Evolutionary conservation across 2,329 filamentous ascomycete genomes (phyloP).

Genomic region (Cercospora sp.): DNA sequence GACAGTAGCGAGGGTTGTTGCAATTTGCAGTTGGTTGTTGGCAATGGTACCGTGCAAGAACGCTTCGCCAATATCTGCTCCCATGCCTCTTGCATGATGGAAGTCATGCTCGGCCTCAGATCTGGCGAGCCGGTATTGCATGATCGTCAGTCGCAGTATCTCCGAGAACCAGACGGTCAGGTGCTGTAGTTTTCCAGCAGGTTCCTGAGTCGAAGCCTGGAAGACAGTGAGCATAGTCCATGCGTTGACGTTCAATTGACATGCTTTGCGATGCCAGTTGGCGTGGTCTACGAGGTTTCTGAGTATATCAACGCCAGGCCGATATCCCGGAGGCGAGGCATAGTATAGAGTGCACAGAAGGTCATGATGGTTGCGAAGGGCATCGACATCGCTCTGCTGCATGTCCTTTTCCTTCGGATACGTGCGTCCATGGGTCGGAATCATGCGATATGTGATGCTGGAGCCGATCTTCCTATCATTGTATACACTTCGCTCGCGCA

Average conservation of each 20-base stretch:
- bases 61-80: slow-evolving; percentile 44
- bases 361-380: slow-evolving; percentile 63
- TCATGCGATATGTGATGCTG: slow-evolving; percentile 55
- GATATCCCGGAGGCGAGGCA: slow-evolving; percentile 53
- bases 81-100: slow-evolving; percentile 40
- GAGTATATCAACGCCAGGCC: slow-evolving; percentile 55
- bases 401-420: slow-evolving; percentile 60
- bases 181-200: slow-evolving; percentile 45
- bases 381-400: slow-evolving; percentile 55
- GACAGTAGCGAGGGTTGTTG: slow-evolving; percentile 55
- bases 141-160: slow-evolving; percentile 54
- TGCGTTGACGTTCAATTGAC: slow-evolving; percentile 57
- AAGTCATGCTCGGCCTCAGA: slow-evolving; percentile 59
- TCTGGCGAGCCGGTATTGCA: slow-evolving; percentile 57
- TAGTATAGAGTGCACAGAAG: slow-evolving; percentile 61
- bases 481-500: slow-evolving; percentile 46
- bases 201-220: slow-evolving; percentile 56
- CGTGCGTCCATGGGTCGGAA: slow-evolving; percentile 61
- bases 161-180: slow-evolving; percentile 58
- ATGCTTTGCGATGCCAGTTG: slow-evolving; percentile 60
- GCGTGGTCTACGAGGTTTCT: slow-evolving; percentile 58
- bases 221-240: slow-evolving; percentile 60
- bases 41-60: slow-evolving; percentile 55
- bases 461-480: slow-evolving; percentile 57
- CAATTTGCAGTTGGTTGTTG: slow-evolving; percentile 59